Base-by-base conservation (phyloP, 2,329 filamentous ascomycete genomes). In the Xylaria digitata region DNA sequence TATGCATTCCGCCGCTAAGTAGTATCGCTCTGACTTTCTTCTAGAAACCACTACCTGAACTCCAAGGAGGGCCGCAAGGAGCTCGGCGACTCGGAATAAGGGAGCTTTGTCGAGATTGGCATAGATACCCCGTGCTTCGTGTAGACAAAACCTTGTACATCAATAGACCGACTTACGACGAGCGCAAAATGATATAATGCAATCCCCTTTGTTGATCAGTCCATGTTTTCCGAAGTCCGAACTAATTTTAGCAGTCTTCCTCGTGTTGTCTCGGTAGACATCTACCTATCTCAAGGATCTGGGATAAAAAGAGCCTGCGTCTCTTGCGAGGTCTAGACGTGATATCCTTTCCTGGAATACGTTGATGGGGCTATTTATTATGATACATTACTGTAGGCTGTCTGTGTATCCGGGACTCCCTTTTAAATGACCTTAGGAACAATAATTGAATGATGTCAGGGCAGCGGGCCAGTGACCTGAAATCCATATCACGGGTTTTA, bases 11-110 rank as follows among this genome's bases (percentile, higher is more conserved):
- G n/a, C 34, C 3, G 32, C 59, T 65, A 42, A 66, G 37, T 8
- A 46, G 21, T 9, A 30, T 45, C 6, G 7, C 23, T 32, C 61
- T 71, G 23, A 73, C 63, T 55, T 11, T 55, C 5, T 17, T 49
- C 2, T 55, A 78, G 76, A 56, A 77, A 77, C 71, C 72, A 76
- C 62, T 77, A 74, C 66, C 71, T 77, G 23, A 77, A 77, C 72
- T 78, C 76, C 65, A 78, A 78, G 71, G 63, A 57, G 2, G 76
- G 76, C 55, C 75, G 75, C 61, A 63, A 71, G 62, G 75, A 77
- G 63, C 73, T 71, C 54, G 66, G 30, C n/a, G 71, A 68, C 6
- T 46, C 50, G 26, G 70, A 73, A 70, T 75, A 76, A 73, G 60
- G 49, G 55, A 34, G 9, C 34, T 43, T 9, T 54, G 55, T 61